phyloP scores from a whole-genome alignment of 192 early-diverging fungal species.

The Backusella tarrabulga region DNA sequence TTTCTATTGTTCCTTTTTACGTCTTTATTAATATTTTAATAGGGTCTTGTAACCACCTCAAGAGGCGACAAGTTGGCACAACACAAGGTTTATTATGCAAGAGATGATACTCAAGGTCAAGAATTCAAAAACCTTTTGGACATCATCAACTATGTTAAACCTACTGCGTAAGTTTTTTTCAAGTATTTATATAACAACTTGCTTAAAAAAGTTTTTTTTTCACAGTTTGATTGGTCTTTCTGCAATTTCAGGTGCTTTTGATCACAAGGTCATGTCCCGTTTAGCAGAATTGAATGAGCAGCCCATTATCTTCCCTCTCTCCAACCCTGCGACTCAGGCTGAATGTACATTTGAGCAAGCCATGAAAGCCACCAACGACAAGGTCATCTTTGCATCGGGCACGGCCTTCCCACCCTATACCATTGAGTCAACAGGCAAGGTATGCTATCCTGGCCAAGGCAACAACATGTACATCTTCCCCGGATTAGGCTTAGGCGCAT shows the following conservation, averaged over 20 bases:
- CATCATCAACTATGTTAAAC: slow-evolving; percentile 83
- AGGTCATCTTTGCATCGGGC: slow-evolving; percentile 94
- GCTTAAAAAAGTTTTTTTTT: neutral
- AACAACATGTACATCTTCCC: slow-evolving; percentile 99
- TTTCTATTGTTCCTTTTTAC: too few relatives aligned
- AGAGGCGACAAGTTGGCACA: slow-evolving; percentile 82
- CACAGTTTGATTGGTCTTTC: slow-evolving; percentile 82
- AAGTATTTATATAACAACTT: neutral
- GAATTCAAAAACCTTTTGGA: slow-evolving; percentile 76
- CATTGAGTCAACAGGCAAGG: slow-evolving; percentile 56
- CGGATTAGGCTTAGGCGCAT: slow-evolving; percentile 87
- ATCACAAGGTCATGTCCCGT: slow-evolving; percentile 60
- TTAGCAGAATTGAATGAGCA: slow-evolving; percentile 79
- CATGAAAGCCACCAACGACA: slow-evolving; percentile 82
- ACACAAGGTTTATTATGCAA: slow-evolving; percentile 87
- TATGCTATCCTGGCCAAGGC: slow-evolving; percentile 78
- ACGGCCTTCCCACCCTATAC: slow-evolving; percentile 90
- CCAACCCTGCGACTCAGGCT: slow-evolving; percentile 85
- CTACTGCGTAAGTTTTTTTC: slow-evolving; percentile 57
- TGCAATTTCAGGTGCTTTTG: slow-evolving; percentile 80
- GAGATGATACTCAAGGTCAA: slow-evolving; percentile 76
- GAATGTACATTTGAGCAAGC: slow-evolving; percentile 96
- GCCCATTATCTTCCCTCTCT: slow-evolving; percentile 92
- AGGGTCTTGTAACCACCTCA: slow-evolving; percentile 83
- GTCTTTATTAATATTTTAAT: neutral